These are phyloP conservation scores for Phialemoniopsis sp. DNA, from an alignment of 2,329 filamentous ascomycete genomes.

Conservation along the genomic window DNA sequence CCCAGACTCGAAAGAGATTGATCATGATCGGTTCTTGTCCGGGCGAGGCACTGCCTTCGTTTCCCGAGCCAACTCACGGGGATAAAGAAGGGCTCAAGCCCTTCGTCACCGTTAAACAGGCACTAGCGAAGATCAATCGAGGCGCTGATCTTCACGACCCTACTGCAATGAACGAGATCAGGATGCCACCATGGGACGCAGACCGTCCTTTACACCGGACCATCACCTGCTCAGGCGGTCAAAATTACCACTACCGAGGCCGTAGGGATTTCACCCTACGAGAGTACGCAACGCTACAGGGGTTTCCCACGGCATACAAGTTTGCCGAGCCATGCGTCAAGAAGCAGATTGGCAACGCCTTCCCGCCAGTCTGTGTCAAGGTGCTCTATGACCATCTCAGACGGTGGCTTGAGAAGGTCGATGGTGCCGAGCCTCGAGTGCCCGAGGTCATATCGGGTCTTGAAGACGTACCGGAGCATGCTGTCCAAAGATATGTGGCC, in stretches of 20 bases:
- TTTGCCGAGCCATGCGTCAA: slow-evolving; percentile 48
- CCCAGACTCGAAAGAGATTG: slow-evolving; percentile 45
- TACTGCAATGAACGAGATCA: slow-evolving; percentile 8
- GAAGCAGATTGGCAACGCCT: slow-evolving; percentile 75
- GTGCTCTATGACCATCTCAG: slow-evolving; percentile 45
- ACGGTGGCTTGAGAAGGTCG: slow-evolving; percentile 34
- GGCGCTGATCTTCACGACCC: slow-evolving; percentile 30
- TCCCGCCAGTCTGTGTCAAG: slow-evolving; percentile 57
- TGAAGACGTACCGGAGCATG: no score
- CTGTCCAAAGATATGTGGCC: no score
- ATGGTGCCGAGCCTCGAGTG: no score
- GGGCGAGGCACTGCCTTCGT: slow-evolving; percentile 64
- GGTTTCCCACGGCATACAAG: slow-evolving; percentile 58
- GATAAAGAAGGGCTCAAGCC: slow-evolving; percentile 27
- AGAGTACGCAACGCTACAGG: slow-evolving; percentile 66
- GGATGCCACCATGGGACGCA: slow-evolving; percentile 35
- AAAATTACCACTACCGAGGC: slow-evolving; percentile 64
- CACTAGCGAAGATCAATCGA: slow-evolving; percentile 28
- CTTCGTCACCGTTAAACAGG: slow-evolving; percentile 39
- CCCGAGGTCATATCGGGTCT: no score
- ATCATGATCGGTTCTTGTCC: slow-evolving; percentile 59
- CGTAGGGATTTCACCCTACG: slow-evolving; percentile 58
- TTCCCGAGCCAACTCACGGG: slow-evolving; percentile 60
- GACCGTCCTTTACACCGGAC: slow-evolving; percentile 46
- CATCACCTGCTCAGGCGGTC: slow-evolving; percentile 61